phyloP scores from a whole-genome alignment of 306 rosid species.

The Dalbergia oliveri region DNA sequence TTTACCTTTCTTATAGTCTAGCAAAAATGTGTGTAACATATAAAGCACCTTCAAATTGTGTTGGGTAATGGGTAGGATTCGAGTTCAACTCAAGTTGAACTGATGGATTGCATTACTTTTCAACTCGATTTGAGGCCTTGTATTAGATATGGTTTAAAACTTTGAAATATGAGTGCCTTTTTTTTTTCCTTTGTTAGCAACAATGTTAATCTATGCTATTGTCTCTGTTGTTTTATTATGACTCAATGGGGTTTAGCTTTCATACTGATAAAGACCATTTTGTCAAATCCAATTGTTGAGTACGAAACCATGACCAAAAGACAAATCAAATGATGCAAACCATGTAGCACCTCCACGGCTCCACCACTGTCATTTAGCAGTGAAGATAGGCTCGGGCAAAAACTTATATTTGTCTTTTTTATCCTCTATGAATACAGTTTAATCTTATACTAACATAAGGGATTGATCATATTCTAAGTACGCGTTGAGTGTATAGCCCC shows the following conservation, averaged over 20 bases:
- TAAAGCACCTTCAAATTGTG: background rate
- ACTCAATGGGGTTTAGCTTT: background rate
- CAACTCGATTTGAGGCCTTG: background rate
- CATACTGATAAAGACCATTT: background rate
- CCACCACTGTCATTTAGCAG: background rate
- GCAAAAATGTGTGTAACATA: background rate
- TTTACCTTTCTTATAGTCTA: background rate
- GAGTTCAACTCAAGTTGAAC: constrained; percentile 64
- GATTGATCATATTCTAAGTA: background rate
- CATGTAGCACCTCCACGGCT: background rate
- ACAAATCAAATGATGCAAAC: constrained; percentile 19
- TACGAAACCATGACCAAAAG: background rate
- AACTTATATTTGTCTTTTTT: background rate
- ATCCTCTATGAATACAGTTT: background rate
- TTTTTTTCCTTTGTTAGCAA: background rate
- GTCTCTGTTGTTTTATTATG: background rate
- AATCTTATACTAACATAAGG: background rate
- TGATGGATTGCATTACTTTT: constrained; percentile 43
- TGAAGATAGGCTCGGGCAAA: background rate
- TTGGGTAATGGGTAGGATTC: constrained; percentile 4
- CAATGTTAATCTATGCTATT: background rate
- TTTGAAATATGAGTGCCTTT: background rate
- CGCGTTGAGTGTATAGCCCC: background rate
- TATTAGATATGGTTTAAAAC: background rate
- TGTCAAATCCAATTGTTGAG: background rate